phyloP scores from a whole-genome alignment of 768 basidiomycete species.

The Mycena capillaripes region DNA sequence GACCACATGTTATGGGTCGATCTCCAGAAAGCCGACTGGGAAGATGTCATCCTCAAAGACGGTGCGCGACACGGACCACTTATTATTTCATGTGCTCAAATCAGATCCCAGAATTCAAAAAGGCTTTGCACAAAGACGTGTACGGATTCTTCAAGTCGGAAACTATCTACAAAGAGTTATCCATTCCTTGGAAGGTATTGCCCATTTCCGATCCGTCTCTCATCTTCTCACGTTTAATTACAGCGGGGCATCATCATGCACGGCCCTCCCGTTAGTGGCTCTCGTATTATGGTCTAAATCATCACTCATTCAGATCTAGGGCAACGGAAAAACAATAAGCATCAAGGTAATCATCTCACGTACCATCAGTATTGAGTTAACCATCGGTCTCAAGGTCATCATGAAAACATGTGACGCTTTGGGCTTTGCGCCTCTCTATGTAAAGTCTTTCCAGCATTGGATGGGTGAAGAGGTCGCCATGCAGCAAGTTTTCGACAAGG shows the following conservation, averaged over 20 bases:
- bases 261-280: slow-evolving; percentile 77
- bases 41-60: slow-evolving; percentile 79
- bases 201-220: neutral
- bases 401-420: slow-evolving; percentile 79
- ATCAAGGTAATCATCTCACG: no score
- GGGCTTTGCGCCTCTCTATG: slow-evolving; percentile 81
- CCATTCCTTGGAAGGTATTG: slow-evolving; percentile 86
- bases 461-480: slow-evolving; percentile 77
- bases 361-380: no score
- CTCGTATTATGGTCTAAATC: neutral
- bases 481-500: slow-evolving; percentile 76
- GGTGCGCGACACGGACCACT: neutral
- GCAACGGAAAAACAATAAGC: slow-evolving; percentile 89
- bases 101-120: slow-evolving; percentile 65
- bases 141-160: slow-evolving; percentile 87
- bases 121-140: slow-evolving; percentile 77
- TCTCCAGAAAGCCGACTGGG: slow-evolving; percentile 78
- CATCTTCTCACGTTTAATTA: slow-evolving; percentile 5
- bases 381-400: no score
- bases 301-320: slow-evolving; percentile 46
- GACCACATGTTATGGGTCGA: slow-evolving; percentile 71
- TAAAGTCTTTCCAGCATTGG: slow-evolving; percentile 75
- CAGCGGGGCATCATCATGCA: slow-evolving; percentile 88
- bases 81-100: neutral
- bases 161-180: slow-evolving; percentile 77